A percentile compares a stretch with the other conserved stretches of the same genome.
These are phyloP conservation scores for Excoecaria agallocha DNA, from an alignment of 345 rosid species.

Conservation along the genomic window DNA sequence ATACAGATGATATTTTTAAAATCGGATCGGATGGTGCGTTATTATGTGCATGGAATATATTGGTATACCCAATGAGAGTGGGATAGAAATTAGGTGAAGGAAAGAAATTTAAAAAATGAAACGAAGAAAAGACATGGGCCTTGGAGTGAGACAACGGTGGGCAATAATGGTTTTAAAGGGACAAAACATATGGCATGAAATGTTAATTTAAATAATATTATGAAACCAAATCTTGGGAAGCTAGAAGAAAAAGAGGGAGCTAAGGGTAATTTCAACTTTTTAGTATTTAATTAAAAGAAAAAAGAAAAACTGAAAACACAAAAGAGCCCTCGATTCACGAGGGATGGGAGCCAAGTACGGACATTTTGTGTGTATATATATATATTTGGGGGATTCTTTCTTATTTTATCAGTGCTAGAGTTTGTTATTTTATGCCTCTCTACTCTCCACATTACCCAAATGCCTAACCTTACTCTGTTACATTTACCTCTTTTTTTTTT, in stretches of 20 bases:
- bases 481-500: too few species aligned
- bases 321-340: conserved; percentile 41
- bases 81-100: too few species aligned
- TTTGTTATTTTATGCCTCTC: conserved; percentile 40
- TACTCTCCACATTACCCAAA: conserved; percentile 13
- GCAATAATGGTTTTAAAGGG: conserved; percentile 44
- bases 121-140: too few species aligned
- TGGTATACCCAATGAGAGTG: too few species aligned
- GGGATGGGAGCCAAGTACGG: conserved; percentile 32
- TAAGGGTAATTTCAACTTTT: too few species aligned
- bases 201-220: too few species aligned
- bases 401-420: conserved; percentile 33
- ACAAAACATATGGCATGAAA: conserved; percentile 50
- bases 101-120: too few species aligned
- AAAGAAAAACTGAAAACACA: conserved; percentile 2
- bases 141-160: too few species aligned
- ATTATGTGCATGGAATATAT: too few species aligned
- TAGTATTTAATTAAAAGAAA: neutral
- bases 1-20: too few species aligned
- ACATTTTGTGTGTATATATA: neutral
- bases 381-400: conserved; percentile 20
- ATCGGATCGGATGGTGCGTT: too few species aligned
- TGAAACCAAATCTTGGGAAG: conserved; percentile 21
- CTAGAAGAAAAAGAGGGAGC: neutral
- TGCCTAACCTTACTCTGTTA: neutral